Base-by-base conservation (phyloP, 2,329 filamentous ascomycete species). In the Didymella lethalis region DNA sequence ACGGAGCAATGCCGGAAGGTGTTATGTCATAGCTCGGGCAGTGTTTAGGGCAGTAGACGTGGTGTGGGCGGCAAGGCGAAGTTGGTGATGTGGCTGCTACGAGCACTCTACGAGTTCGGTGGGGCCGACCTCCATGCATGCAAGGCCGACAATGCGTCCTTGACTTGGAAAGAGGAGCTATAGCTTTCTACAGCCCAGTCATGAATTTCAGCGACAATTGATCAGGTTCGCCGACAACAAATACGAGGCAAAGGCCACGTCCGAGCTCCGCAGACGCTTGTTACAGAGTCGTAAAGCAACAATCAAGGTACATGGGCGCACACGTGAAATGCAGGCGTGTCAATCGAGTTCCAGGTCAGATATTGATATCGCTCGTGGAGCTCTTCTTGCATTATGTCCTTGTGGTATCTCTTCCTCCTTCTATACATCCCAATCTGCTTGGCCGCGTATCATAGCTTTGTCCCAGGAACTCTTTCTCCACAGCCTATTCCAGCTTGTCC, bases 401-500 rank as follows among this genome's bases (percentile, higher is more conserved):
- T 14, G 20, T 25, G 11, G 38, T 25, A 41, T 41, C 38, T 41
- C 20, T 25, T 41, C 18, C 20, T 41, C 2, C 11, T 25, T 41
- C 10, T 18, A 23, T 18, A 10, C 18, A 23, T 40, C n/a, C 4
- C 18, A 11, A 16, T 41, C 18, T 41, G n/a, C 38, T 16, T 14
- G 18, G 12, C 38, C 20, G 10, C 18, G 5, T 5, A 41, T 25
- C 10, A 20, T 16, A 25, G 10, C 38, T 7, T n/a, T n/a, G 6
- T 44, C 14, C 11, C 14, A 43, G 8, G 18, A 11, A 4, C 3
- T 8, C 40, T 32, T 23, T 26, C 11, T 26, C 1, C 20, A 8
- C 12, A 5, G 12, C 14, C 63, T 72, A 98, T 78, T 99, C 95
- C 75, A 99, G 80, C 79, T 98, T 98, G 75, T 99, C 95, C 77